Evolutionary conservation across 177 flowering plant species (phyloP).

Genomic region (Vitis hybrid): DNA sequence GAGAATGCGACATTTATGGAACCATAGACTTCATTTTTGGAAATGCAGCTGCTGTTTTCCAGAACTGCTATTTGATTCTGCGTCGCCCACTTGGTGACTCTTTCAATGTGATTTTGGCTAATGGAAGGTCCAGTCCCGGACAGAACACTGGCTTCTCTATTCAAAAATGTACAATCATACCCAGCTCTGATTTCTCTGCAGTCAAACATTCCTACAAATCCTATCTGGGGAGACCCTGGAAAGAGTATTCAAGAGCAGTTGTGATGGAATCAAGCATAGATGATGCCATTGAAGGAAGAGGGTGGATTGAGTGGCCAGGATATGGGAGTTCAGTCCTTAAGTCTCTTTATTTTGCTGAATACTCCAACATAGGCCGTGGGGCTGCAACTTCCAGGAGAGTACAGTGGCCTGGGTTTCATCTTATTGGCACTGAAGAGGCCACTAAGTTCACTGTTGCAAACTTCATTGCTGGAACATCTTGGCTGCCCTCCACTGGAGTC

Average conservation of each 20-base stretch:
- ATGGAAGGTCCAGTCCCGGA: constrained; percentile 52
- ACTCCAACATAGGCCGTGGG: constrained; percentile 38
- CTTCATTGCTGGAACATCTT: constrained; percentile 40
- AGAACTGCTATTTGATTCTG: constrained; percentile 41
- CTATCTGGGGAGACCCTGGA: constrained; percentile 69
- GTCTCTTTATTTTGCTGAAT: constrained; percentile 50
- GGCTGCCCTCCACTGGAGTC: constrained; percentile 58
- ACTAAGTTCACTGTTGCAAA: constrained; percentile 35
- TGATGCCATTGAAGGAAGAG: constrained; percentile 33
- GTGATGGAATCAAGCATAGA: constrained; percentile 53
- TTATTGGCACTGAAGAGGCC: constrained; percentile 38
- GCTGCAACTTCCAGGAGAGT: constrained; percentile 40
- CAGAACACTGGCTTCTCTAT: constrained; percentile 63
- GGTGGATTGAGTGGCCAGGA: constrained; percentile 62
- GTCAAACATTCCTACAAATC: constrained; percentile 26
- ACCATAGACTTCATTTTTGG: constrained; percentile 69
- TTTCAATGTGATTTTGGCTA: constrained; percentile 49
- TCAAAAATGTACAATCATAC: constrained; percentile 40
- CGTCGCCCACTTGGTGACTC: constrained; percentile 27
- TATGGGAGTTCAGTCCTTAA: constrained; percentile 12
- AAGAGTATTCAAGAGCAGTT: constrained; percentile 47
- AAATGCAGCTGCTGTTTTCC: constrained; percentile 58
- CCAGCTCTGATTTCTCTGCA: constrained; percentile 27
- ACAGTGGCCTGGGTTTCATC: constrained; percentile 45
- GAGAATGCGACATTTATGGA: constrained; percentile 61